These are phyloP conservation scores for Lagenidium giganteum DNA, from an alignment of 352 stramenopile species.

Conservation along the genomic window DNA sequence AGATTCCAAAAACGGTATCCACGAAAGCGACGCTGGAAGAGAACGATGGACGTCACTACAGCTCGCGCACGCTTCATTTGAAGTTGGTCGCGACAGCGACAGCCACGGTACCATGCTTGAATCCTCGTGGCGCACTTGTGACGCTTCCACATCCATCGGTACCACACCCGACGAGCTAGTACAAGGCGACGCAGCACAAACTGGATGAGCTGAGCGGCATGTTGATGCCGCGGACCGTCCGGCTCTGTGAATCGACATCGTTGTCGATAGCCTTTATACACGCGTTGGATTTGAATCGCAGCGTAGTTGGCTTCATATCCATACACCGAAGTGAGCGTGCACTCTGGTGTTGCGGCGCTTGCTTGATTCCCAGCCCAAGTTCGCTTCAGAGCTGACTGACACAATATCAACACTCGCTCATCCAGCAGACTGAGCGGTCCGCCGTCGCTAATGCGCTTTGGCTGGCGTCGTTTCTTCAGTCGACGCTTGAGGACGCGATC, in stretches of 20 bases:
- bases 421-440: conserved; percentile 31
- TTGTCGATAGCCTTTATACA: conserved; percentile 28
- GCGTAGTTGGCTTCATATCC: conserved; percentile 51
- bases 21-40: conserved; percentile 17
- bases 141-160: conserved; percentile 15
- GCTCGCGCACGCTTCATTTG: conserved; percentile 7
- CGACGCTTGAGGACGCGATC: conserved; percentile 3
- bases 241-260: conserved; percentile 27
- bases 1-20: conserved; percentile 26
- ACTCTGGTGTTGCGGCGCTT: conserved; percentile 2
- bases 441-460: too few relatives aligned
- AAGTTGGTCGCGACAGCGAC: conserved; percentile 7
- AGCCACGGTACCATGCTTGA: conserved; percentile 21
- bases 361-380: conserved; percentile 7
- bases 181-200: conserved; percentile 19
- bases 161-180: conserved; percentile 7
- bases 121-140: conserved; percentile 13
- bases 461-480: conserved; percentile 15
- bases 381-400: conserved; percentile 47
- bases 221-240: conserved; percentile 26
- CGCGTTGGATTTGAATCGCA: conserved; percentile 51
- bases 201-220: conserved; percentile 14
- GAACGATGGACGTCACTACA: conserved; percentile 4
- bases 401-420: conserved; percentile 56
- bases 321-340: conserved; percentile 12